Percentiles rank a stretch among this genome's conserved stretches.
phyloP scores from a whole-genome alignment of 2,329 filamentous ascomycete species.

The Aphanoascus verrucosus region DNA sequence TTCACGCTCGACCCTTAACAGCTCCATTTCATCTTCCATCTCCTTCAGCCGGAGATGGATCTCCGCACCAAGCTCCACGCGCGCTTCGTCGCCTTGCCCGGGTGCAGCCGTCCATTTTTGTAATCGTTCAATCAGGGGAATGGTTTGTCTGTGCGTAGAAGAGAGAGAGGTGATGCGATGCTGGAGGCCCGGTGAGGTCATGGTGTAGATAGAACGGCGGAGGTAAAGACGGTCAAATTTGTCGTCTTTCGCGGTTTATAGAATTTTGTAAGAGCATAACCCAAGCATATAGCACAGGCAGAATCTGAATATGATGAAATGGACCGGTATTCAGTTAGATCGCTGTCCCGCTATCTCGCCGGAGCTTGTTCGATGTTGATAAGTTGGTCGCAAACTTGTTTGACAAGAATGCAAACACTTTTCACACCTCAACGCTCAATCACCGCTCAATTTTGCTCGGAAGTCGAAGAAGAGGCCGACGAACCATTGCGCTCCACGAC shows the following conservation, averaged over 20 bases:
- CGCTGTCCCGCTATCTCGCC: too few species aligned
- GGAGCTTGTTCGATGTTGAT: neutral
- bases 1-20: conserved; percentile 64
- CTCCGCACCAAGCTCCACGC: conserved; percentile 65
- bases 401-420: conserved; percentile 15
- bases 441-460: neutral
- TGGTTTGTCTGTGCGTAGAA: conserved; percentile 43
- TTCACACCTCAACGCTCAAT: neutral
- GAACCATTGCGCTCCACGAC: neutral
- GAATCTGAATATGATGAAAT: neutral
- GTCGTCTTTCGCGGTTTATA: neutral
- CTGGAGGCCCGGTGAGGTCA: conserved; percentile 36
- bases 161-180: conserved; percentile 44
- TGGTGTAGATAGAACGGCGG: conserved; percentile 14
- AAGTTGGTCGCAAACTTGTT: conserved; percentile 3
- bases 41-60: conserved; percentile 69
- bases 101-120: conserved; percentile 52
- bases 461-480: neutral
- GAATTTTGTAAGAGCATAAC: neutral
- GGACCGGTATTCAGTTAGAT: neutral
- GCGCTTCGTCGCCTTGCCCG: conserved; percentile 52
- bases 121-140: conserved; percentile 47
- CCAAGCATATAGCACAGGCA: neutral
- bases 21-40: conserved; percentile 71
- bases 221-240: too few species aligned